Evolutionary conservation across 2,329 filamentous ascomycete species (phyloP).

Genomic region (Dactylellina parvicollis): DNA sequence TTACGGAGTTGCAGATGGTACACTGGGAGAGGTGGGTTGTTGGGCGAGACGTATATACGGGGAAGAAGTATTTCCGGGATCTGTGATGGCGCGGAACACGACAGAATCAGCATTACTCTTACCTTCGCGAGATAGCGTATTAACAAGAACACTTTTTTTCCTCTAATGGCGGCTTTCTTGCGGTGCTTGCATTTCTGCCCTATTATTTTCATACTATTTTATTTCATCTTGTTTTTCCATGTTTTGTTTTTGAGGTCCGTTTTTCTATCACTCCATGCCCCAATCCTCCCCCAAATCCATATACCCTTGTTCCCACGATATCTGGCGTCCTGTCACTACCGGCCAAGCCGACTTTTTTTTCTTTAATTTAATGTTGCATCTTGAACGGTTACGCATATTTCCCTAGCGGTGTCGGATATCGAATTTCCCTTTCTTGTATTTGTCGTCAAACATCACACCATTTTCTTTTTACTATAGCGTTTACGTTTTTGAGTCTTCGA

Average conservation of each 20-base stretch:
- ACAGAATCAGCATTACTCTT: constrained; percentile 37
- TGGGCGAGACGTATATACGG: constrained; percentile 57
- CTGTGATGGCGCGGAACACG: constrained; percentile 50
- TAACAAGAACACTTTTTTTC: constrained; percentile 29
- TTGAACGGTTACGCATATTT: constrained; percentile 24
- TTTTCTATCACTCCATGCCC: not conserved
- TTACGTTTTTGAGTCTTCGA: not conserved
- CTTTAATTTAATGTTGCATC: constrained; percentile 16
- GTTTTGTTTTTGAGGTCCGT: not conserved
- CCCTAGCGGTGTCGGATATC: constrained; percentile 31
- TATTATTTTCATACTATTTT: constrained; percentile 8
- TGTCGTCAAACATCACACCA: not conserved
- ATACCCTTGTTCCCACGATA: constrained; percentile 42
- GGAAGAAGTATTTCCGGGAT: constrained; percentile 56
- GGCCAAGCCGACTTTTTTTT: constrained; percentile 22
- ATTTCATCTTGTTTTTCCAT: not conserved
- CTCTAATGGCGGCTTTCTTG: constrained; percentile 21
- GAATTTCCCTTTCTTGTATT: constrained; percentile 5
- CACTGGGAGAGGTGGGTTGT: constrained; percentile 58
- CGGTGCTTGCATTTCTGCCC: constrained; percentile 7
- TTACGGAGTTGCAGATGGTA: constrained; percentile 56
- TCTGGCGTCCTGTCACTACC: constrained; percentile 52
- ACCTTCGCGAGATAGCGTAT: constrained; percentile 46
- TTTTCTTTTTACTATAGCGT: constrained; percentile 12
- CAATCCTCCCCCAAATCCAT: constrained; percentile 1